Conservation (phyloP, 441 rosid genomes). For the Populus hybrid region DNA sequence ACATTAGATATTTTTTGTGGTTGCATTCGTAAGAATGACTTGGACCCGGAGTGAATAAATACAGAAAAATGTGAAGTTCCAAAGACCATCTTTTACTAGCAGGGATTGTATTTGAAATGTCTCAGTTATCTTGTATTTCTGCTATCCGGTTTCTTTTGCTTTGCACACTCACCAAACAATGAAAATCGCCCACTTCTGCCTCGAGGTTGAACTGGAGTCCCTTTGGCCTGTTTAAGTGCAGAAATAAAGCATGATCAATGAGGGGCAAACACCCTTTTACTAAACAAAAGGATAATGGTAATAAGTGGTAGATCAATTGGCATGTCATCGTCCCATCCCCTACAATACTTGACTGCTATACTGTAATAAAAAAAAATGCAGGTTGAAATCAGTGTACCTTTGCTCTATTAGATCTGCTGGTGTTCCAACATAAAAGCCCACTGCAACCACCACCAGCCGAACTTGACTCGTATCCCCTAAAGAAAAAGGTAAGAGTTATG, state of each 20-base stretch:
- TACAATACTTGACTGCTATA: background rate
- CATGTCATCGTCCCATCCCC: background rate
- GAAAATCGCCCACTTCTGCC: slow-evolving; percentile 45
- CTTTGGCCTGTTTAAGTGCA: slow-evolving; percentile 45
- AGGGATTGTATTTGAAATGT: slow-evolving; percentile 1
- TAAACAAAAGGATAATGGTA: background rate
- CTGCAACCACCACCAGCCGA: slow-evolving; percentile 76
- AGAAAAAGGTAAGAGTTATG: slow-evolving; percentile 20
- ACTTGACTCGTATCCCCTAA: slow-evolving; percentile 86
- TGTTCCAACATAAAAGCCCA: slow-evolving; percentile 82
- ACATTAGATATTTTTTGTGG: slow-evolving; percentile 13
- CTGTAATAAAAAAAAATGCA: background rate
- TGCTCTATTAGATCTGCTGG: slow-evolving; percentile 37
- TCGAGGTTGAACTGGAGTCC: slow-evolving; percentile 39
- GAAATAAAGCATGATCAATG: background rate
- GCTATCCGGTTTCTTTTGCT: slow-evolving; percentile 61
- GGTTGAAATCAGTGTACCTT: slow-evolving; percentile 46
- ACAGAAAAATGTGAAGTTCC: slow-evolving; percentile 21
- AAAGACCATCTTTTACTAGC: background rate
- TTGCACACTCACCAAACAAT: slow-evolving; percentile 64
- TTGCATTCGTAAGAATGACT: slow-evolving; percentile 15
- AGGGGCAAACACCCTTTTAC: background rate
- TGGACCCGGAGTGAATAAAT: slow-evolving; percentile 26
- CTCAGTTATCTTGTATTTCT: slow-evolving; percentile 42
- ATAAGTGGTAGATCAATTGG: background rate